These are phyloP conservation scores for Hemileccinum rubropunctum DNA, from an alignment of 768 basidiomycete genomes.

Conservation along the genomic window DNA sequence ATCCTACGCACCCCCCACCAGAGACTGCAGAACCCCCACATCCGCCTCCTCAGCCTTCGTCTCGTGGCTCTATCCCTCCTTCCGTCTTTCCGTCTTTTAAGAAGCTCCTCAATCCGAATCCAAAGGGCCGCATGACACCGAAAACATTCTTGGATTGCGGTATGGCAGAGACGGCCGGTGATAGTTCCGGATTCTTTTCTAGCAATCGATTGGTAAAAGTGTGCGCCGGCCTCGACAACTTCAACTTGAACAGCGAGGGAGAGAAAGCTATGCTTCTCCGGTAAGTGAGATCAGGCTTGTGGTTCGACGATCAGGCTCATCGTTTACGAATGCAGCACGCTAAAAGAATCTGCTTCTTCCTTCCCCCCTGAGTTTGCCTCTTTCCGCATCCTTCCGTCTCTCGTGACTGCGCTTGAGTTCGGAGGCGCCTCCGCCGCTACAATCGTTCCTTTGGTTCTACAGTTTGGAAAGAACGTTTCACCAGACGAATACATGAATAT, in stretches of 20 bases:
- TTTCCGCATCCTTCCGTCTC: slow-evolving; percentile 83
- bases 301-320: background rate
- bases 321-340: slow-evolving; percentile 44
- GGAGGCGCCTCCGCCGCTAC: slow-evolving; percentile 73
- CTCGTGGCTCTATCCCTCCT: slow-evolving; percentile 73
- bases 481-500: slow-evolving; percentile 66
- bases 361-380: slow-evolving; percentile 86
- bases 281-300: slow-evolving; percentile 34
- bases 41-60: slow-evolving; percentile 71
- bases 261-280: slow-evolving; percentile 75
- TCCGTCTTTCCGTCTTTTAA: slow-evolving; percentile 80
- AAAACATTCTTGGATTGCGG: slow-evolving; percentile 78
- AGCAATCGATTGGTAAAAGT: slow-evolving; percentile 82
- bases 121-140: slow-evolving; percentile 71
- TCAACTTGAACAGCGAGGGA: slow-evolving; percentile 73
- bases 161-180: slow-evolving; percentile 60
- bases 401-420: slow-evolving; percentile 74
- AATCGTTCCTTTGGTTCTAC: slow-evolving; percentile 82
- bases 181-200: slow-evolving; percentile 74
- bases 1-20: slow-evolving; percentile 72
- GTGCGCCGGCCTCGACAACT: slow-evolving; percentile 82
- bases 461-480: slow-evolving; percentile 69
- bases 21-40: slow-evolving; percentile 69
- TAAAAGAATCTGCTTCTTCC: slow-evolving; percentile 75
- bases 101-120: slow-evolving; percentile 85